phyloP scores from a whole-genome alignment of 2,329 filamentous ascomycete species.

The Decorospora gaudefroyi region DNA sequence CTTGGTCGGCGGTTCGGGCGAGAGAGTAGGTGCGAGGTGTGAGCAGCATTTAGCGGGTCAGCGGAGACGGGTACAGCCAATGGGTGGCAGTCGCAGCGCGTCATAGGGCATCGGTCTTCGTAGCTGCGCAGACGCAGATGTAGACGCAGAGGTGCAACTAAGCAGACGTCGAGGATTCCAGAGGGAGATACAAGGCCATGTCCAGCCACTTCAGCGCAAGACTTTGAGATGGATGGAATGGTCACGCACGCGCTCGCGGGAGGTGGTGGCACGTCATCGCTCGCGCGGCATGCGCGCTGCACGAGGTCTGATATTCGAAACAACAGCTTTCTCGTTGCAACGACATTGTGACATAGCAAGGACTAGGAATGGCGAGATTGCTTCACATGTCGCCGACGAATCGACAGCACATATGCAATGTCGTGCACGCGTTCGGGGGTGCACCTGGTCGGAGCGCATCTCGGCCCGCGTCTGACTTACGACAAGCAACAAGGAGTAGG shows the following conservation, averaged over 20 bases:
- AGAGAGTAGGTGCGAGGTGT: slow-evolving; percentile 48
- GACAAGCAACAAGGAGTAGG: no score
- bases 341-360: neutral
- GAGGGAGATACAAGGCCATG: slow-evolving; percentile 2
- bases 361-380: neutral
- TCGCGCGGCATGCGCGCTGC: slow-evolving; percentile 17
- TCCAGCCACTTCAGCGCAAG: slow-evolving; percentile 1
- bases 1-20: slow-evolving; percentile 45
- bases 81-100: slow-evolving; percentile 19
- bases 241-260: slow-evolving; percentile 16
- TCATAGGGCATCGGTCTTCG: slow-evolving; percentile 19
- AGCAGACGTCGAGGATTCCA: slow-evolving; percentile 5
- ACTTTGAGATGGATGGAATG: no score
- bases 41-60: slow-evolving; percentile 49
- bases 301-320: slow-evolving; percentile 5
- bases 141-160: slow-evolving; percentile 2
- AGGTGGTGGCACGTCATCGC: slow-evolving; percentile 15
- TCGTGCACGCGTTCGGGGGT: neutral
- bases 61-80: slow-evolving; percentile 27
- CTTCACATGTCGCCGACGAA: neutral
- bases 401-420: neutral
- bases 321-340: neutral
- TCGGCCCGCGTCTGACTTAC: slow-evolving; percentile 5
- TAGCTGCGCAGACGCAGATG: slow-evolving; percentile 8
- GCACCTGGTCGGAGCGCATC: slow-evolving; percentile 1